These are phyloP conservation scores for Trichosporon inkin DNA, from an alignment of 1,284 basidiomycete genomes.

Conservation along the genomic window DNA sequence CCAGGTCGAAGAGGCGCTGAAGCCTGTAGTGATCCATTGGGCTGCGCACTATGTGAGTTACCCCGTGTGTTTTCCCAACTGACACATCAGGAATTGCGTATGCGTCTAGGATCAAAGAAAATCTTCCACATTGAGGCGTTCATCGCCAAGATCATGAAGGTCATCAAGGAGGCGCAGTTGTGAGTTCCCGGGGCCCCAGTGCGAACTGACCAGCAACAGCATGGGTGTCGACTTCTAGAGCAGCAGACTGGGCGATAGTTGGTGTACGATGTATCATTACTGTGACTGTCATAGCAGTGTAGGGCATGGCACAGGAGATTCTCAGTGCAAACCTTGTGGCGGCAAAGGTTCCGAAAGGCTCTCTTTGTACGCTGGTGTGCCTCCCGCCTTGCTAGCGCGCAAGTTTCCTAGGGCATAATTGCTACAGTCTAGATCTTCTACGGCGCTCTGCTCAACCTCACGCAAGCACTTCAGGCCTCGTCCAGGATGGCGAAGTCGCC, in stretches of 20 bases:
- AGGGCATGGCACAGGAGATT: no score
- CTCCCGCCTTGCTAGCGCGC: no score
- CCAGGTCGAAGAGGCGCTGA: constrained; percentile 79
- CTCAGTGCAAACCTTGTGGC: no score
- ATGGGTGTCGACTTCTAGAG: constrained; percentile 5
- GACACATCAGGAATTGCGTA: constrained; percentile 70
- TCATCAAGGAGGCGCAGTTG: constrained; percentile 42
- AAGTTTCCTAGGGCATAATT: background rate
- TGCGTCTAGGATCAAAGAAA: constrained; percentile 86
- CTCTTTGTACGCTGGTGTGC: no score
- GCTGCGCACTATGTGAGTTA: constrained; percentile 86
- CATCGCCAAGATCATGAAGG: constrained; percentile 50
- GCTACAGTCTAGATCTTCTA: background rate
- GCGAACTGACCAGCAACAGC: background rate
- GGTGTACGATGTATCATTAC: background rate
- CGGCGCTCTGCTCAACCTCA: background rate
- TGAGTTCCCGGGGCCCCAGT: constrained; percentile 14
- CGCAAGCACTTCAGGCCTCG: background rate
- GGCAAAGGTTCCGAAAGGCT: no score
- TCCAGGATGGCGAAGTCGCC: constrained; percentile 60
- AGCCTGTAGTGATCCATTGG: constrained; percentile 91
- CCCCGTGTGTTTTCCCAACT: background rate
- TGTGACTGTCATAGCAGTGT: background rate
- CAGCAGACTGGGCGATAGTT: background rate
- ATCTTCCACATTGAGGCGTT: constrained; percentile 92